Conservation (phyloP, 2,329 filamentous ascomycete genomes). For the Chaetomium sp. region DNA sequence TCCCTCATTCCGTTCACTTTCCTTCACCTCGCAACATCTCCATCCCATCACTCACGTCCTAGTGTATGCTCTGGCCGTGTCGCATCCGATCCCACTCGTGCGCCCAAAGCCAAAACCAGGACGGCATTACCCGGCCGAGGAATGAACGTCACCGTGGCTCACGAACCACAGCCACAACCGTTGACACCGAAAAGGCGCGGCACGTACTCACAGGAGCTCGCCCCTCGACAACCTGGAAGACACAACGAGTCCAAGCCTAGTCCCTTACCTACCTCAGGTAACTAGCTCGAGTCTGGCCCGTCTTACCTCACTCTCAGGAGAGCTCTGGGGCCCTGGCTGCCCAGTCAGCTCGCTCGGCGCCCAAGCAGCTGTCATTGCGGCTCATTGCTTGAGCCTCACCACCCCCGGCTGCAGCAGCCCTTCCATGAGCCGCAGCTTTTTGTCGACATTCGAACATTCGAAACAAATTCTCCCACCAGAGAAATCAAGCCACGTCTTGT, state of each 20-base stretch:
- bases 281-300: no score
- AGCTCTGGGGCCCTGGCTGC: neutral
- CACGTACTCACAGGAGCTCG: neutral
- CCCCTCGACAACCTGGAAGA: no score
- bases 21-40: neutral
- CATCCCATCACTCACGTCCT: neutral
- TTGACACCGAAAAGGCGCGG: neutral
- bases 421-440: slow-evolving; percentile 13
- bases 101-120: neutral
- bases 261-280: neutral
- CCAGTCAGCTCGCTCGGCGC: neutral
- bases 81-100: neutral
- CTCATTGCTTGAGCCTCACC: slow-evolving; percentile 11
- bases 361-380: slow-evolving; percentile 13
- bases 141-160: neutral
- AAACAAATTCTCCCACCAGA: neutral
- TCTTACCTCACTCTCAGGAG: no score
- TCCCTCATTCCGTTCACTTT: neutral
- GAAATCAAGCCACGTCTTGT: neutral
- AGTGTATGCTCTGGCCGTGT: neutral
- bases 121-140: neutral
- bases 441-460: neutral
- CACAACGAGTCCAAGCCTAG: neutral
- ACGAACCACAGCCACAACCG: neutral
- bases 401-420: slow-evolving; percentile 6